phyloP scores from a whole-genome alignment of 805 yeast species.

The Wickerhamiella brachini region DNA sequence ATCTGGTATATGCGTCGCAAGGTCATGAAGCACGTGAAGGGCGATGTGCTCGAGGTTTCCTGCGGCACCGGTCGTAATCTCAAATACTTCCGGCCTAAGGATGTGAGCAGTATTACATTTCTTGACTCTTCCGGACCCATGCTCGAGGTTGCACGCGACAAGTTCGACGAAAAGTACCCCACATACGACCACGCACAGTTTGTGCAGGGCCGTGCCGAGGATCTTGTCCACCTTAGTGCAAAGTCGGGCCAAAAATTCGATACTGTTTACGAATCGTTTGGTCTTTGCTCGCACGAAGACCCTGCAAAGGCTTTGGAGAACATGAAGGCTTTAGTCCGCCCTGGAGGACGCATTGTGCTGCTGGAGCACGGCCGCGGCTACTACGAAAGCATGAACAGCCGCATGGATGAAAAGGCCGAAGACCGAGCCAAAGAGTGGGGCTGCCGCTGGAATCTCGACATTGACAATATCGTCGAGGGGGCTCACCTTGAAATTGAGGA shows the following conservation, averaged over 20 bases:
- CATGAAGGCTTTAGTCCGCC: conserved; percentile 59
- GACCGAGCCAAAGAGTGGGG: conserved; percentile 86
- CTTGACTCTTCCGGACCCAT: conserved; percentile 73
- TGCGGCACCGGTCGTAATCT: conserved; percentile 95
- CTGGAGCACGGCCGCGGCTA: conserved; percentile 88
- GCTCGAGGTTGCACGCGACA: conserved; percentile 67
- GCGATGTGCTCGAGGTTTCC: conserved; percentile 88
- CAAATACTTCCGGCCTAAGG: conserved; percentile 48
- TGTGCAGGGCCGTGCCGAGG: conserved; percentile 84
- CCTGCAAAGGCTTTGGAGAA: conserved; percentile 72
- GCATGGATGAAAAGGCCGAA: conserved; percentile 71
- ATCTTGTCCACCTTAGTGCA: conserved; percentile 44
- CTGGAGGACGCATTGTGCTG: conserved; percentile 78
- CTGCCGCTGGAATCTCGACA: conserved; percentile 93
- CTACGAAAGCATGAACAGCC: conserved; percentile 61
- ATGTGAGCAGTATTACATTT: conserved; percentile 62
- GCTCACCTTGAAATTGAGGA: conserved; percentile 74
- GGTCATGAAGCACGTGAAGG: conserved; percentile 62
- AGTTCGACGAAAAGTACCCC: conserved; percentile 58
- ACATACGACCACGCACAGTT: conserved; percentile 61
- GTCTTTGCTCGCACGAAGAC: conserved; percentile 89
- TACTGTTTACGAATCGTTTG: conserved; percentile 87
- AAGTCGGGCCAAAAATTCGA: conserved; percentile 48
- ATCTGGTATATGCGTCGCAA: conserved; percentile 52
- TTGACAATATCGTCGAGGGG: conserved; percentile 70